Conservation (phyloP, 805 yeast genomes). For the Lachancea sp. region DNA sequence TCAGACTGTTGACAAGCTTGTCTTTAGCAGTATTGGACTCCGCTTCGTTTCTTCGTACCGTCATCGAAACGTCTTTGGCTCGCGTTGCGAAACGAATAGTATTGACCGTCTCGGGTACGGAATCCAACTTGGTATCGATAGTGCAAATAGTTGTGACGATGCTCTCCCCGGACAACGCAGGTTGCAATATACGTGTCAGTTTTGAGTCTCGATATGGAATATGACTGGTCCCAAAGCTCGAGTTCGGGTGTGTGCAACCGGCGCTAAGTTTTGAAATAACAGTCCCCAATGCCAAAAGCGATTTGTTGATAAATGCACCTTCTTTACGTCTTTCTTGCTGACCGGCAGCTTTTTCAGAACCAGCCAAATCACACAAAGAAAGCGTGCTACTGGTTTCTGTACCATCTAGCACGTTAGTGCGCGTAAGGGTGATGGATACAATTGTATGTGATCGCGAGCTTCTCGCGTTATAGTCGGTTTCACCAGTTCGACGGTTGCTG, state of each 20-base stretch:
- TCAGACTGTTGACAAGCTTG: conserved; percentile 49
- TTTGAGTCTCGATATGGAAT: conserved; percentile 93
- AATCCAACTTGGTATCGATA: conserved; percentile 55
- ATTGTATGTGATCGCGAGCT: conserved; percentile 92
- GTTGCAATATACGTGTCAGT: conserved; percentile 82
- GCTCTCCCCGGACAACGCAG: conserved; percentile 83
- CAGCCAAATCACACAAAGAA: conserved; percentile 91
- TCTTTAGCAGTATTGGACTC: conserved; percentile 35
- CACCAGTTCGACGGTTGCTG: conserved; percentile 66
- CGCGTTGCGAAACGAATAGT: conserved; percentile 89
- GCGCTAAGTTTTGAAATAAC: conserved; percentile 77
- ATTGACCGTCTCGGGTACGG: conserved; percentile 73
- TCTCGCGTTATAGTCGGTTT: conserved; percentile 82
- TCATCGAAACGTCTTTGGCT: conserved; percentile 77
- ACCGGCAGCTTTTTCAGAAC: conserved; percentile 78
- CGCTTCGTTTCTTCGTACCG: conserved; percentile 49
- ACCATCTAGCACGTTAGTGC: conserved; percentile 37
- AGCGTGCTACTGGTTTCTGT: conserved; percentile 49
- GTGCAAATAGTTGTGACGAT: conserved; percentile 84
- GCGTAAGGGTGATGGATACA: conserved; percentile 56
- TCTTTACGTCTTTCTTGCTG: conserved; percentile 77
- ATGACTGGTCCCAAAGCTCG: conserved; percentile 43
- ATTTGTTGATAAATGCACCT: conserved; percentile 89
- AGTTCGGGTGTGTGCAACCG: conserved; percentile 14
- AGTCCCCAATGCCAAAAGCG: conserved; percentile 81